Evolutionary conservation across 768 basidiomycete species (phyloP).

Genomic region (Lactarius trivialis): DNA sequence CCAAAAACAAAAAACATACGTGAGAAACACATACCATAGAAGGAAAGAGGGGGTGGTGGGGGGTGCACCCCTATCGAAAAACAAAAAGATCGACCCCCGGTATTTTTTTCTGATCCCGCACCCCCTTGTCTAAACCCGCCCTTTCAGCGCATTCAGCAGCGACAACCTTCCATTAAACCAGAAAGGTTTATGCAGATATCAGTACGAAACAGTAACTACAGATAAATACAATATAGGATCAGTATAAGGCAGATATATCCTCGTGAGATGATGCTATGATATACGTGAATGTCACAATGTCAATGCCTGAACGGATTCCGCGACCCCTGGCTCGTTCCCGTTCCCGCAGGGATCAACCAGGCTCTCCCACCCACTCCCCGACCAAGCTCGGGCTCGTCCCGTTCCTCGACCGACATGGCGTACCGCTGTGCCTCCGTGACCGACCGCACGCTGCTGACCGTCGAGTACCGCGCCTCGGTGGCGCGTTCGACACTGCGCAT

Average conservation of each 20-base stretch:
- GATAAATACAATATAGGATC: background rate
- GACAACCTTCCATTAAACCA: background rate
- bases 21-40: no score
- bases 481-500: conserved; percentile 29
- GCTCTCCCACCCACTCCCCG: background rate
- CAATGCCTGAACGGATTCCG: background rate
- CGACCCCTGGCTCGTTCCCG: background rate
- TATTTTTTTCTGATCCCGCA: no score
- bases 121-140: no score
- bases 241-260: background rate
- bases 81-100: no score
- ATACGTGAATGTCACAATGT: background rate
- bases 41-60: no score
- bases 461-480: conserved; percentile 43
- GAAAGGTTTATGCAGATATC: background rate
- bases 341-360: background rate
- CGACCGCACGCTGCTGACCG: conserved; percentile 32
- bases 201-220: background rate
- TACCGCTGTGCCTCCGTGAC: conserved; percentile 58
- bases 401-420: conserved; percentile 39
- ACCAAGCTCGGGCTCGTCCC: background rate
- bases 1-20: no score
- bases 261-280: background rate
- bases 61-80: no score
- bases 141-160: background rate